Percentiles rank a stretch among this genome's conserved stretches.
Evolutionary conservation across 306 rosid species (phyloP).

Genomic region (Vicia sativa): DNA sequence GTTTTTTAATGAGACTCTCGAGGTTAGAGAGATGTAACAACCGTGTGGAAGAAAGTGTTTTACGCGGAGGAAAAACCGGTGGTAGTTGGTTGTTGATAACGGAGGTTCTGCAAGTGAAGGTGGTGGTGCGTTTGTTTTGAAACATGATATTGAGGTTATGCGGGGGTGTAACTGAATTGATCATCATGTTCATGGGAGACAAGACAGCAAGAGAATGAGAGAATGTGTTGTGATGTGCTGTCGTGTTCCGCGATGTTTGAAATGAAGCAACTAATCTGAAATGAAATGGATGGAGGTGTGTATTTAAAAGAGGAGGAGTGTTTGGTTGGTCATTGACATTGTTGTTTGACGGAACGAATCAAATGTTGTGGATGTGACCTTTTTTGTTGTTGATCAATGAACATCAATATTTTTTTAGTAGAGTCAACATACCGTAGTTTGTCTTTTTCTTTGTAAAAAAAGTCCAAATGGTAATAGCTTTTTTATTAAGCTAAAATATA

Average conservation of each 20-base stretch:
- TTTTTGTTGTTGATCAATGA: too few species aligned
- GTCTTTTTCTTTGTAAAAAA: neutral
- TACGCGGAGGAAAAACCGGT: conserved; percentile 5
- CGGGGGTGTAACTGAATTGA: conserved; percentile 57
- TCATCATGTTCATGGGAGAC: conserved; percentile 39
- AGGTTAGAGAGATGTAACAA: conserved; percentile 68
- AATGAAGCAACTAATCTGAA: conserved; percentile 1
- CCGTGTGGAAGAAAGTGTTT: conserved; percentile 39
- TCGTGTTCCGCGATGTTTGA: neutral
- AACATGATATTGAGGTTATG: conserved; percentile 50
- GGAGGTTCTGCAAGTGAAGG: conserved; percentile 48
- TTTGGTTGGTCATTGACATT: conserved; percentile 17
- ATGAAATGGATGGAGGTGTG: neutral
- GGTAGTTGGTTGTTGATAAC: neutral
- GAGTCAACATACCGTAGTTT: neutral
- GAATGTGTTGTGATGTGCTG: conserved; percentile 8
- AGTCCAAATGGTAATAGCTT: too few species aligned
- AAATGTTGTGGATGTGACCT: neutral
- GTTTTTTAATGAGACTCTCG: conserved; percentile 67
- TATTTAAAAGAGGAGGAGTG: conserved; percentile 15
- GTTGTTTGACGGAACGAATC: neutral
- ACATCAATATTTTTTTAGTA: neutral
- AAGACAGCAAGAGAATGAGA: neutral
- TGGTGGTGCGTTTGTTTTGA: conserved; percentile 43
- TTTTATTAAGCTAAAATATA: too few species aligned